phyloP scores from a whole-genome alignment of 345 rosid genomes.

The Syzygium aromaticum region DNA sequence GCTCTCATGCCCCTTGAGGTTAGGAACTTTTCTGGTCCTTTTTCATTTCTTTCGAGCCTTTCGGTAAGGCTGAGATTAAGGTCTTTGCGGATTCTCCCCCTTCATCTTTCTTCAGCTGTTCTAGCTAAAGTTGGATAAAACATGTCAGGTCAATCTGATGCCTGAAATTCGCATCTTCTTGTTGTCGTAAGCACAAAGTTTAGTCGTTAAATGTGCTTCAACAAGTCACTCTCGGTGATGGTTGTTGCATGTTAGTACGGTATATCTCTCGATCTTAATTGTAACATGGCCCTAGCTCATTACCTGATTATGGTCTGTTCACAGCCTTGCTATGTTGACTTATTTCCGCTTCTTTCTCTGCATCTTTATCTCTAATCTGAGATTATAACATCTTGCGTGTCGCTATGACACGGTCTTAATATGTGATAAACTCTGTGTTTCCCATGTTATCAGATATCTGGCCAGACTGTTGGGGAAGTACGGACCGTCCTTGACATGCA shows the following conservation, averaged over 20 bases:
- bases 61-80: neutral
- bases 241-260: neutral
- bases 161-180: neutral
- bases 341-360: neutral
- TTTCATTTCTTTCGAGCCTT: neutral
- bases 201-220: neutral
- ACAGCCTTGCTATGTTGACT: neutral
- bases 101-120: neutral
- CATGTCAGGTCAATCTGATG: neutral
- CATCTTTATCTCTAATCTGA: neutral
- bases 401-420: neutral
- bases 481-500: slow-evolving; percentile 87
- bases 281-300: neutral
- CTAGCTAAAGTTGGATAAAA: neutral
- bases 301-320: neutral
- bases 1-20: slow-evolving; percentile 97
- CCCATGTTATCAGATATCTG: slow-evolving; percentile 59
- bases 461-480: slow-evolving; percentile 79
- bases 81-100: neutral
- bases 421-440: slow-evolving; percentile 1
- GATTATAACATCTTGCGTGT: neutral
- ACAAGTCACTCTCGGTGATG: neutral
- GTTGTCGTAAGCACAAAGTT: neutral
- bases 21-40: slow-evolving; percentile 2
- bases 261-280: neutral